Evolutionary conservation across 176 grass and related monocot genomes (phyloP).

Genomic region (Zoysia pacifica): DNA sequence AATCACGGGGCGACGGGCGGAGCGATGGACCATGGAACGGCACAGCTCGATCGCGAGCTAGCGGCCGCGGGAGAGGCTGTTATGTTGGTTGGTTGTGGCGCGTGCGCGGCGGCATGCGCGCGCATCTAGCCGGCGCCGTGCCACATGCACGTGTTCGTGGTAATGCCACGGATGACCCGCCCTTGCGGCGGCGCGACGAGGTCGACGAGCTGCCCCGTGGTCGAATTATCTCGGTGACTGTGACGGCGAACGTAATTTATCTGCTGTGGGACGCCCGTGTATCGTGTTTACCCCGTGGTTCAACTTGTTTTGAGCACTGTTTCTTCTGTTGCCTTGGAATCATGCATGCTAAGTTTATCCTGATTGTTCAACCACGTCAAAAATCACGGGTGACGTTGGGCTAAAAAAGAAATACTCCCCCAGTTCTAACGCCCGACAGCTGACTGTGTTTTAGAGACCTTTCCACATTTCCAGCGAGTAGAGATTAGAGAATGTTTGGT

Average conservation of each 20-base stretch:
- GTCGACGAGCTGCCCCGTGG: background rate
- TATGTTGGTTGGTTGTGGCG: constrained; percentile 35
- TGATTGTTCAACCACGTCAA: background rate
- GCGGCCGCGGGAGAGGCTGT: background rate
- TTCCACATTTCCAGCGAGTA: background rate
- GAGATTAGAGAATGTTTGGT: background rate
- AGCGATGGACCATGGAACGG: constrained; percentile 13
- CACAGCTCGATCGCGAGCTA: constrained; percentile 36
- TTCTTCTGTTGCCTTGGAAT: background rate
- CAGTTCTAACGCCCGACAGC: background rate
- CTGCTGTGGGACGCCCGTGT: background rate
- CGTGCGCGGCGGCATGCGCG: constrained; percentile 14
- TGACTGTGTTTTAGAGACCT: background rate
- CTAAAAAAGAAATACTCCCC: background rate
- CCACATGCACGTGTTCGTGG: constrained; percentile 15
- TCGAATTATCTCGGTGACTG: background rate
- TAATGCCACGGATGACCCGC: background rate
- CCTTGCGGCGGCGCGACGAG: background rate
- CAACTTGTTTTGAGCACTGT: constrained; percentile 34
- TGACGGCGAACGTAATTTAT: background rate
- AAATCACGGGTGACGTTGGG: background rate
- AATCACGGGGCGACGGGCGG: constrained; percentile 37
- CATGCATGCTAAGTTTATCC: no score
- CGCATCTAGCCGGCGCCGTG: constrained; percentile 22
- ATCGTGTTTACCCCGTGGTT: constrained; percentile 20